Evolutionary conservation across 1,284 basidiomycete genomes (phyloP).

Genomic region (Ustilago tritici): DNA sequence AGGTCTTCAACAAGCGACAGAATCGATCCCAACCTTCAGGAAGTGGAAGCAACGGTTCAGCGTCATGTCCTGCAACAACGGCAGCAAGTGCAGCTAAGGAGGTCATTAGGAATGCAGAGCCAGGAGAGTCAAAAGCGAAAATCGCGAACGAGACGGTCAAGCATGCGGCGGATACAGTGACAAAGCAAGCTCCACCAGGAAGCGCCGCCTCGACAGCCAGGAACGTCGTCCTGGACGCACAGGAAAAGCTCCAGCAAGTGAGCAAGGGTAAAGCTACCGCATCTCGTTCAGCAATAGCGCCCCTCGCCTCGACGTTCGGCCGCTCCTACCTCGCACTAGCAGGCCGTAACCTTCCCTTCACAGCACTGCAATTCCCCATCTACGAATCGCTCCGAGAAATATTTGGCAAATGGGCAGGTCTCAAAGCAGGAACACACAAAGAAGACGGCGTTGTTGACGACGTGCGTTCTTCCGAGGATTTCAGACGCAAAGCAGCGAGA

Average conservation of each 20-base stretch:
- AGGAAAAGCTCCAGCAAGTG: constrained; percentile 22
- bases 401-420: constrained; percentile 40
- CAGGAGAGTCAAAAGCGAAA: constrained; percentile 15
- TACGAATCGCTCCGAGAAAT: constrained; percentile 55
- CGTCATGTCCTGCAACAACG: constrained; percentile 21
- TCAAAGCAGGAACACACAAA: constrained; percentile 48
- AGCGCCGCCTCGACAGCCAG: constrained; percentile 44
- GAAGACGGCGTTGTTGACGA: constrained; percentile 47
- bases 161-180: constrained; percentile 36
- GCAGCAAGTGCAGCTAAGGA: constrained; percentile 34
- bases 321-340: constrained; percentile 60
- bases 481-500: constrained; percentile 19
- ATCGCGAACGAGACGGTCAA: constrained; percentile 33
- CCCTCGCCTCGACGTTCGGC: constrained; percentile 29
- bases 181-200: constrained; percentile 35
- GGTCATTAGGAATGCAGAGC: constrained; percentile 12
- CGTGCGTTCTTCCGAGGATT: constrained; percentile 37
- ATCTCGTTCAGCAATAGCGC: constrained; percentile 19
- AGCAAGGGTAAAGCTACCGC: constrained; percentile 4
- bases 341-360: constrained; percentile 63
- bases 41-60: background rate
- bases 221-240: constrained; percentile 35
- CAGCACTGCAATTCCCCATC: constrained; percentile 64
- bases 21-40: background rate
- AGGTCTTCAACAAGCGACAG: constrained; percentile 55